Percentiles rank a stretch among this genome's conserved stretches.
Evolutionary conservation across 306 rosid genomes (phyloP).

Genomic region (Rosa multiflora): DNA sequence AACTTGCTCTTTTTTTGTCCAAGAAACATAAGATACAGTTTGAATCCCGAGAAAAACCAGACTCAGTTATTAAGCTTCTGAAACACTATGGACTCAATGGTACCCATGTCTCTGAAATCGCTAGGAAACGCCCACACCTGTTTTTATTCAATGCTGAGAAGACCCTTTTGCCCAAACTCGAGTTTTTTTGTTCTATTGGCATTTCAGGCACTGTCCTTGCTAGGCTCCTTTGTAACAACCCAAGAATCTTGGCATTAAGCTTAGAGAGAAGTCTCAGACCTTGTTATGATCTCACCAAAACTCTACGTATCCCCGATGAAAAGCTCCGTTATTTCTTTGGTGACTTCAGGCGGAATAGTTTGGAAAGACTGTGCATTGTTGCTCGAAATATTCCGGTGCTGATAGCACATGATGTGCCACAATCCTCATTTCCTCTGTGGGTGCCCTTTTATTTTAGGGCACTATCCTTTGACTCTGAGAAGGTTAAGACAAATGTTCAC

Average conservation of each 20-base stretch:
- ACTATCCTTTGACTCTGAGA: neutral
- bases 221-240: neutral
- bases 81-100: conserved; percentile 5
- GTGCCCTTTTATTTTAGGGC: neutral
- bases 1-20: neutral
- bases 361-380: neutral
- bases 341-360: neutral
- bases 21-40: neutral
- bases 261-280: conserved; percentile 17
- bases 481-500: neutral
- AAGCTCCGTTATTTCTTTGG: neutral
- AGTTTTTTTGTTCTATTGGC: conserved; percentile 22
- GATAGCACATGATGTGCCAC: conserved; percentile 4
- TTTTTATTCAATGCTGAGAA: conserved; percentile 6
- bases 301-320: neutral
- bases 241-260: conserved; percentile 3
- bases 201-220: conserved; percentile 15
- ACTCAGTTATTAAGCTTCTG: conserved; percentile 7
- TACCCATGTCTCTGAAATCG: neutral
- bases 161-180: conserved; percentile 21
- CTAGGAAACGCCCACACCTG: neutral
- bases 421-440: neutral
- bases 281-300: conserved; percentile 1
- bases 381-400: neutral
- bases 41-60: neutral